phyloP scores from a whole-genome alignment of 352 stramenopile species.

The Paralagenidium karlingii region DNA sequence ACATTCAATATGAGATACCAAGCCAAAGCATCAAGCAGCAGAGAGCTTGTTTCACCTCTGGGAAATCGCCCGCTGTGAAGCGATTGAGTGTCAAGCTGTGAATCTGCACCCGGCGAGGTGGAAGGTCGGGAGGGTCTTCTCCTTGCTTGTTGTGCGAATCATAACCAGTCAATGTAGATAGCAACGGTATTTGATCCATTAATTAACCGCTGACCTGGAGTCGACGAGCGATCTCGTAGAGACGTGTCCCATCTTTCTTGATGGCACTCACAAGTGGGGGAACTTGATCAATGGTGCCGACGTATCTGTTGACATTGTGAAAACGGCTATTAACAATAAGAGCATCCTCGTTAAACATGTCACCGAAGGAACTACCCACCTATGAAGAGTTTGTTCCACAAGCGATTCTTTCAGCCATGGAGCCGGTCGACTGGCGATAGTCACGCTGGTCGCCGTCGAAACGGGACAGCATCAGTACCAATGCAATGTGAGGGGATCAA shows the following conservation, averaged over 20 bases:
- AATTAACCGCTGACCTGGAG: constrained; percentile 21
- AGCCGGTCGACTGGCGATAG: no score
- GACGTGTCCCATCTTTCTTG: constrained; percentile 58
- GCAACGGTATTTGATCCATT: not conserved
- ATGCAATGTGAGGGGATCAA: no score
- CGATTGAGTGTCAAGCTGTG: constrained; percentile 34
- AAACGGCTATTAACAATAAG: no score
- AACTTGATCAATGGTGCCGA: constrained; percentile 61
- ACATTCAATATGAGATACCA: not conserved
- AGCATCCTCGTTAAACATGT: not conserved
- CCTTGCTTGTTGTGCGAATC: not conserved
- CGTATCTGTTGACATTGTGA: constrained; percentile 49
- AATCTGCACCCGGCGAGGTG: constrained; percentile 47
- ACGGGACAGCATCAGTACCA: no score
- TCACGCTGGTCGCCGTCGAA: no score
- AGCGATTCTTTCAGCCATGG: constrained; percentile 37
- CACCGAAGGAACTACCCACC: constrained; percentile 10
- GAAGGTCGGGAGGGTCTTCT: constrained; percentile 45
- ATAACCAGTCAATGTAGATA: not conserved
- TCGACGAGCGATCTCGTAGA: constrained; percentile 56
- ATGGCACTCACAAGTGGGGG: constrained; percentile 71
- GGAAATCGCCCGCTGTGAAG: constrained; percentile 36
- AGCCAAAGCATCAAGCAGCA: not conserved
- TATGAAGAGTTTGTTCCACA: constrained; percentile 21
- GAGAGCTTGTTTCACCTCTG: constrained; percentile 35